These are phyloP conservation scores for Rhizopogon vulgaris DNA, from an alignment of 768 basidiomycete genomes.

Conservation along the genomic window DNA sequence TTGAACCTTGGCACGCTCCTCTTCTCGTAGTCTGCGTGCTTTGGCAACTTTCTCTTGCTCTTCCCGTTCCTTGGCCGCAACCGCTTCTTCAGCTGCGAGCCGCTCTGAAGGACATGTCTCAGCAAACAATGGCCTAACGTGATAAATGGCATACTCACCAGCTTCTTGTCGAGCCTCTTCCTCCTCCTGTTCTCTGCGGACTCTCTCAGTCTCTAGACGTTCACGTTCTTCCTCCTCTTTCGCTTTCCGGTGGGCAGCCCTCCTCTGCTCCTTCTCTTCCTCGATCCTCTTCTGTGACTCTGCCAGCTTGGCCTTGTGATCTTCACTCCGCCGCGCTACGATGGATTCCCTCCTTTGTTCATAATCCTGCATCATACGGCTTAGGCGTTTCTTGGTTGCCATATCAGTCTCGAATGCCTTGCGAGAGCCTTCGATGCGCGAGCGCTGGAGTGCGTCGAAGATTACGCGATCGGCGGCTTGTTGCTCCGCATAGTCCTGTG, in stretches of 20 bases:
- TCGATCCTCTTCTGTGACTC: constrained; percentile 64
- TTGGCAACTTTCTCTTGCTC: constrained; percentile 53
- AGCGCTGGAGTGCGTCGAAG: constrained; percentile 55
- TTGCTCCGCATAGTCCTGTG: constrained; percentile 81
- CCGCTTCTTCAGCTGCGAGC: constrained; percentile 52
- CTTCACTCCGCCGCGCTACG: constrained; percentile 51
- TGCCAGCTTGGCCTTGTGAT: constrained; percentile 55
- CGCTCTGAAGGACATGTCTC: constrained; percentile 35
- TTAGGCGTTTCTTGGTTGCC: constrained; percentile 68
- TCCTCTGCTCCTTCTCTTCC: constrained; percentile 77
- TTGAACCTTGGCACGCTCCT: constrained; percentile 41
- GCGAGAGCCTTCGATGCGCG: constrained; percentile 50
- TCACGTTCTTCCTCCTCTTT: constrained; percentile 36
- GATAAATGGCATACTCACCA: constrained; percentile 35
- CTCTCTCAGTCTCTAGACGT: constrained; percentile 19
- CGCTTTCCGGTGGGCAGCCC: constrained; percentile 55
- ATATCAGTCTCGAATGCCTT: constrained; percentile 60
- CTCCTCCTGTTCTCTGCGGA: constrained; percentile 26
- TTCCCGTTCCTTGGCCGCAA: constrained; percentile 48
- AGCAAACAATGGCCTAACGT: background rate
- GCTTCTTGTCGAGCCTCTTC: constrained; percentile 41
- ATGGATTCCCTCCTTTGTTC: constrained; percentile 44
- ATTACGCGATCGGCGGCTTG: constrained; percentile 69
- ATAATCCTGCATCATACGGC: constrained; percentile 71
- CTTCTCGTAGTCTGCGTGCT: constrained; percentile 47